Percentiles rank a stretch among this genome's conserved stretches.
phyloP scores from a whole-genome alignment of 306 rosid species.

The Rubus idaeus region DNA sequence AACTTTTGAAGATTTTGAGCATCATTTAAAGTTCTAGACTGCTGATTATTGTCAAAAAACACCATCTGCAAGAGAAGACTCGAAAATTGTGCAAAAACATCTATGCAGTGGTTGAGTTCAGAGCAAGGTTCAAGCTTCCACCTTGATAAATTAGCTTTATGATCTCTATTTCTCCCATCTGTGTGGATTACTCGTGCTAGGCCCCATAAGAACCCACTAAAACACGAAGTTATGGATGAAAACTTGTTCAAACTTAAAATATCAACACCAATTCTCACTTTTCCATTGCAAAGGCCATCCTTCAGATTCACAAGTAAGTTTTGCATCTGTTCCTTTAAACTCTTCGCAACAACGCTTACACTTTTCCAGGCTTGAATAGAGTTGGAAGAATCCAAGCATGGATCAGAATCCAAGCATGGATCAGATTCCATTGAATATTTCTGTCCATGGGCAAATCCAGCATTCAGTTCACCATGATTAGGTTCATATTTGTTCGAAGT shows the following conservation, averaged over 20 bases:
- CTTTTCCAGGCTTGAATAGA: slow-evolving; percentile 46
- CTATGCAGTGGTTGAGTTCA: slow-evolving; percentile 48
- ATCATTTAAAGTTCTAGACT: slow-evolving; percentile 36
- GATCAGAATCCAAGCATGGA: too few relatives aligned
- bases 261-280: slow-evolving; percentile 33
- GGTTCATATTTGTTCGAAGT: slow-evolving; percentile 55
- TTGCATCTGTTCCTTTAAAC: slow-evolving; percentile 59
- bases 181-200: slow-evolving; percentile 45
- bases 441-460: slow-evolving; percentile 35
- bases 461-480: slow-evolving; percentile 37
- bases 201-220: slow-evolving; percentile 76
- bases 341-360: slow-evolving; percentile 45
- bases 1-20: slow-evolving; percentile 33
- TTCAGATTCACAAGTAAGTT: slow-evolving; percentile 40
- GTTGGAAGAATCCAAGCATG: slow-evolving; percentile 34
- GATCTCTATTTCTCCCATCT: slow-evolving; percentile 33
- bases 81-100: slow-evolving; percentile 42
- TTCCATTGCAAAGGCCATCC: slow-evolving; percentile 32
- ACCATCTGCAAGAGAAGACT: slow-evolving; percentile 45
- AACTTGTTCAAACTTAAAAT: slow-evolving; percentile 45
- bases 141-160: slow-evolving; percentile 35
- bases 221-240: slow-evolving; percentile 59
- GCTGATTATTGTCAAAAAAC: slow-evolving; percentile 38
- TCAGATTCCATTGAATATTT: slow-evolving; percentile 21
- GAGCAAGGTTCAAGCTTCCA: slow-evolving; percentile 40